Percentiles rank a stretch among this genome's conserved stretches.
Conservation (phyloP, 192 early-diverging fungal species). For the Phlyctochytrium bullatum region DNA sequence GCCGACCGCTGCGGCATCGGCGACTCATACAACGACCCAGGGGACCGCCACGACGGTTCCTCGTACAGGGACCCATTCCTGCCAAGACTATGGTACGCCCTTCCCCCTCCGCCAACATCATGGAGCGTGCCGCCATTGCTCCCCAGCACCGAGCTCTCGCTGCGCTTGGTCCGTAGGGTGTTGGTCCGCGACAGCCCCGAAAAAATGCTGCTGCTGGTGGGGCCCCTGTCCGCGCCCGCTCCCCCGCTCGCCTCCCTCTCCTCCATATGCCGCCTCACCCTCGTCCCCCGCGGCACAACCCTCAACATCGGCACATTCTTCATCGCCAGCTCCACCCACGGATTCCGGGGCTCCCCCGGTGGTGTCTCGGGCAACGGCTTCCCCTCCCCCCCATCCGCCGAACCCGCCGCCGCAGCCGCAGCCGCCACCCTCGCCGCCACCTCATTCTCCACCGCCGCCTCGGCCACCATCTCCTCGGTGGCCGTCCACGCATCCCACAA, state of each 20-base stretch:
- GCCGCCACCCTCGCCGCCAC: not conserved
- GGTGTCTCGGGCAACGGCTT: no score
- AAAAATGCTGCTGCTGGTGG: not conserved
- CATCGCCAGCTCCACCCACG: not conserved
- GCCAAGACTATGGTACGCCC: not conserved
- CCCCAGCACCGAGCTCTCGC: not conserved
- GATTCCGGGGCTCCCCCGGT: no score
- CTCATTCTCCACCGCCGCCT: not conserved
- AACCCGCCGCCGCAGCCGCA: not conserved
- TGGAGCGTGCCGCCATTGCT: not conserved
- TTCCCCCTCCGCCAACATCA: not conserved
- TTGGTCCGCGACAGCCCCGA: not conserved
- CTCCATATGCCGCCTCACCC: not conserved
- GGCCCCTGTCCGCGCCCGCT: no score
- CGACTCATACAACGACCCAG: not conserved
- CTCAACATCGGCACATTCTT: not conserved
- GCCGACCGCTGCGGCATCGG: not conserved
- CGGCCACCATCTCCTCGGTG: not conserved
- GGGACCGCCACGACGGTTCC: not conserved
- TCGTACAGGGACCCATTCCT: not conserved
- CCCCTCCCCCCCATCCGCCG: not conserved
- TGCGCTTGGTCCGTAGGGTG: no score
- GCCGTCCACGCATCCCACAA: constrained; percentile 1
- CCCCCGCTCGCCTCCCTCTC: not conserved
- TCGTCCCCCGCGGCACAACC: not conserved